A percentile compares a stretch with the other conserved stretches of the same genome.
Evolutionary conservation across 208 protist species (phyloP).

Genomic region (Leishmania arabica): DNA sequence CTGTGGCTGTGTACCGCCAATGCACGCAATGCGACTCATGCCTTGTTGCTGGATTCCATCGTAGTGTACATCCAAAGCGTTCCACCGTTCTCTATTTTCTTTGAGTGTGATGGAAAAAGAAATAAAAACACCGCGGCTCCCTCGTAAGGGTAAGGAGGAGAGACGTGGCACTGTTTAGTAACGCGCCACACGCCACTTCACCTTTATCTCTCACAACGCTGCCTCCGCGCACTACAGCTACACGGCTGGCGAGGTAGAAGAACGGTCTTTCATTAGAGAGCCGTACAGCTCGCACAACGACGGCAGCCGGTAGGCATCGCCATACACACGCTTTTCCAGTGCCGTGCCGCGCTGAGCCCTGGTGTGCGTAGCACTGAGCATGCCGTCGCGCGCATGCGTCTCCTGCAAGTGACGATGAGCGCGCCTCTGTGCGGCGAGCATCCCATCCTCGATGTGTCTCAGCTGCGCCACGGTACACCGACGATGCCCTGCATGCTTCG

Average conservation of each 20-base stretch:
- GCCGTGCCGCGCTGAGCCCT: constrained; percentile 49
- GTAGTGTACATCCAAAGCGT: neutral
- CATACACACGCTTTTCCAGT: constrained; percentile 49
- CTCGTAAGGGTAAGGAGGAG: neutral
- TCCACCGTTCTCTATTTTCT: neutral
- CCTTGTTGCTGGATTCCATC: neutral
- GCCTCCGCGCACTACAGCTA: neutral
- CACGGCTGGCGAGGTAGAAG: constrained; percentile 1
- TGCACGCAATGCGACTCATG: neutral
- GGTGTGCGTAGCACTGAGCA: constrained; percentile 25
- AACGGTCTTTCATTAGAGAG: constrained; percentile 26
- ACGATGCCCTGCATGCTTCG: constrained; percentile 8
- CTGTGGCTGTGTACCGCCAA: neutral
- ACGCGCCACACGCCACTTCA: neutral
- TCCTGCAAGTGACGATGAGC: constrained; percentile 43
- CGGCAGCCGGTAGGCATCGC: constrained; percentile 49
- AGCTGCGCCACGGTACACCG: constrained; percentile 30
- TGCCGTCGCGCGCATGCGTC: constrained; percentile 17
- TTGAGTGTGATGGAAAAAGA: neutral
- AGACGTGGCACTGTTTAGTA: neutral
- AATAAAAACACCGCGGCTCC: neutral
- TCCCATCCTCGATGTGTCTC: constrained; percentile 52
- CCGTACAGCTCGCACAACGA: constrained; percentile 72
- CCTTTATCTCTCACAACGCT: neutral
- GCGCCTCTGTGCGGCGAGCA: constrained; percentile 52